Percentiles rank a stretch among this genome's conserved stretches.
Evolutionary conservation across 495 filamentous ascomycete species (phyloP).

Genomic region (Cercophora samala): DNA sequence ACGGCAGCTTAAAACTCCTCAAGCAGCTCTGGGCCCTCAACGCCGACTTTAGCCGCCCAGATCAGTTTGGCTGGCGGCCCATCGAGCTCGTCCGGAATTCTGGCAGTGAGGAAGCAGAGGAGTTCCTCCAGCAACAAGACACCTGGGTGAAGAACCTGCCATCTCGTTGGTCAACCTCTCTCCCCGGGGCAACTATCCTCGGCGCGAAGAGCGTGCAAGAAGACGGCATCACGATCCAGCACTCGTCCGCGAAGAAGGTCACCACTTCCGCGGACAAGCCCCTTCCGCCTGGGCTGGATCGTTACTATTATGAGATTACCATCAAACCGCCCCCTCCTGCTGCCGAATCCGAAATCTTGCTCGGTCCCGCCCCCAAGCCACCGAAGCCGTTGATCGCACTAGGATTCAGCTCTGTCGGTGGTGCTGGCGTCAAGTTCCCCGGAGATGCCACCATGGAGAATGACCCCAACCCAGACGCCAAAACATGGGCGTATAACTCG

Average conservation of each 20-base stretch:
- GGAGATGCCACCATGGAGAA: slow-evolving; percentile 13
- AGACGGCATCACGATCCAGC: slow-evolving; percentile 14
- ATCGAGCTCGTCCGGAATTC: slow-evolving; percentile 24
- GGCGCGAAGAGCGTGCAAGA: slow-evolving; percentile 12
- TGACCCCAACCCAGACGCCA: background rate
- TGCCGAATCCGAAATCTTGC: background rate
- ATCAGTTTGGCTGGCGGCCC: slow-evolving; percentile 31
- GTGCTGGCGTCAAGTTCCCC: slow-evolving; percentile 25
- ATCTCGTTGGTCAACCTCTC: slow-evolving; percentile 14
- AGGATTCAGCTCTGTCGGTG: slow-evolving; percentile 27
- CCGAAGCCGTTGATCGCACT: slow-evolving; percentile 12
- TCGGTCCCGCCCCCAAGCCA: background rate
- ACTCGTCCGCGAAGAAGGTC: slow-evolving; percentile 9
- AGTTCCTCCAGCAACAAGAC: slow-evolving; percentile 24
- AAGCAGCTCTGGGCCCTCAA: slow-evolving; percentile 15
- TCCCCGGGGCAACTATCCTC: slow-evolving; percentile 9
- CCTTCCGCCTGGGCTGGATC: slow-evolving; percentile 26
- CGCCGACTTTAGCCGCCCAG: slow-evolving; percentile 22
- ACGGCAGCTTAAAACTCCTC: slow-evolving; percentile 23
- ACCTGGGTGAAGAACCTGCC: slow-evolving; percentile 26
- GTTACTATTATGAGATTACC: slow-evolving; percentile 29
- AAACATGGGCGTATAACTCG: slow-evolving; percentile 24
- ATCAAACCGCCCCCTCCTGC: background rate
- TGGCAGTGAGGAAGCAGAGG: slow-evolving; percentile 8
- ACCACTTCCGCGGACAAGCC: slow-evolving; percentile 25